Evolutionary conservation across 2,329 filamentous ascomycete species (phyloP).

Genomic region (Fusarium veterinarium): DNA sequence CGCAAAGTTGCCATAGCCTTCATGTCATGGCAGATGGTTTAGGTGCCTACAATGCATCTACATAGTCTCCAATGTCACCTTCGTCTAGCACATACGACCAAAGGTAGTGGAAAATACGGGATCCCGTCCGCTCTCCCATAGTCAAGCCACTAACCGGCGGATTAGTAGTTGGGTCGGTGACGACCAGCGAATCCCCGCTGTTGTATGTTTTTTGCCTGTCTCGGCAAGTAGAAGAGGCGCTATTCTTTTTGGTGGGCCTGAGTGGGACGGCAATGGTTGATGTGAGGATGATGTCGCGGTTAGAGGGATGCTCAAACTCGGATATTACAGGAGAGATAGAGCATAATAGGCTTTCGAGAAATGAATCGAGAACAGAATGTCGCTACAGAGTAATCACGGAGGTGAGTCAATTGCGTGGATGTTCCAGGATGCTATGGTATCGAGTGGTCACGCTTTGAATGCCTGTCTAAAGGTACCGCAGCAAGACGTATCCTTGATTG

Average conservation of each 20-base stretch:
- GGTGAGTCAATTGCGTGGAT: accelerated
- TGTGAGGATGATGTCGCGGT: not conserved
- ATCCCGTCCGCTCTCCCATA: conserved; percentile 24
- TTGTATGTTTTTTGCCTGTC: conserved; percentile 4
- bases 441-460: not conserved
- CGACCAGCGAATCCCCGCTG: conserved; percentile 24
- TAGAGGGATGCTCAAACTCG: accelerated
- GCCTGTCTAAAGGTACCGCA: not conserved
- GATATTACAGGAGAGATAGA: accelerated
- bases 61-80: accelerated
- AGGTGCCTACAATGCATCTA: not conserved
- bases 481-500: not conserved
- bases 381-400: accelerated
- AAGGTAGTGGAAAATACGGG: conserved; percentile 15
- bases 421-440: not conserved
- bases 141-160: conserved; percentile 16
- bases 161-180: conserved; percentile 27
- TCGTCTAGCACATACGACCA: not conserved
- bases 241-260: not conserved
- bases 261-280: not conserved
- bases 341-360: accelerated
- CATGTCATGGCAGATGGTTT: not conserved
- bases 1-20: accelerated
- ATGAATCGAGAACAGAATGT: not conserved
- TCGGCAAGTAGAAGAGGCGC: accelerated